phyloP scores from a whole-genome alignment of 345 rosid genomes.

The Eucalyptus brandiana region DNA sequence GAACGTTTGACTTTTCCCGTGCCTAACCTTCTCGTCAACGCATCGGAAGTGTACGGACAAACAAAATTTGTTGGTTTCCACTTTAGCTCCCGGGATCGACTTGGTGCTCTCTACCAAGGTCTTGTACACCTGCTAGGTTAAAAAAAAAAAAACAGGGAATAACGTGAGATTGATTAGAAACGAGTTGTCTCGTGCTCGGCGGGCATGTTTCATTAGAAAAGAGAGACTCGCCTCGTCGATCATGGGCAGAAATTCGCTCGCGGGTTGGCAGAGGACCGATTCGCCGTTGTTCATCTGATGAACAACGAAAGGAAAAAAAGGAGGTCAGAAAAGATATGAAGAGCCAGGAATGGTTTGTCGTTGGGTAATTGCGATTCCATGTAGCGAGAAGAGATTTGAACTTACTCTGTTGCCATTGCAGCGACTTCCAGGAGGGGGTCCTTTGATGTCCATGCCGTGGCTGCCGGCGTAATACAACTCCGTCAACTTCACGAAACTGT shows the following conservation, averaged over 20 bases:
- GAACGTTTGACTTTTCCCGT: background rate
- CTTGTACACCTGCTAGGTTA: conserved; percentile 24
- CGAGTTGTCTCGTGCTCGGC: background rate
- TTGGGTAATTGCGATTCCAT: background rate
- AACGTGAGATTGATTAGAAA: background rate
- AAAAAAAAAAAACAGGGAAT: background rate
- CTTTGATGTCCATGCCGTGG: conserved; percentile 99
- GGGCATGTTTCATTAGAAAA: background rate
- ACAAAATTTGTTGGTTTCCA: conserved; percentile 95
- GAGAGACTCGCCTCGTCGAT: conserved; percentile 48
- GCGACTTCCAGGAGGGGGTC: conserved; percentile 44
- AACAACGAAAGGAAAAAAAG: background rate
- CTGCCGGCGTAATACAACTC: conserved; percentile 94
- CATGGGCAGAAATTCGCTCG: conserved; percentile 76
- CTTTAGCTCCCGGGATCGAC: conserved; percentile 59
- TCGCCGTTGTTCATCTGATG: conserved; percentile 20
- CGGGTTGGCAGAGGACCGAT: conserved; percentile 66
- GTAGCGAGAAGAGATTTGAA: background rate
- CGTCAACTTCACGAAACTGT: conserved; percentile 60
- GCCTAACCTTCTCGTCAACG: conserved; percentile 71
- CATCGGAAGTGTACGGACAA: conserved; percentile 86
- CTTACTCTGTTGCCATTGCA: conserved; percentile 30
- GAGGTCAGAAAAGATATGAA: background rate
- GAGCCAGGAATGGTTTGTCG: background rate
- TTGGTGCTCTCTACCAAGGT: conserved; percentile 52